phyloP scores from a whole-genome alignment of 2,329 filamentous ascomycete genomes.

The Conoideocrella luteorostrata region DNA sequence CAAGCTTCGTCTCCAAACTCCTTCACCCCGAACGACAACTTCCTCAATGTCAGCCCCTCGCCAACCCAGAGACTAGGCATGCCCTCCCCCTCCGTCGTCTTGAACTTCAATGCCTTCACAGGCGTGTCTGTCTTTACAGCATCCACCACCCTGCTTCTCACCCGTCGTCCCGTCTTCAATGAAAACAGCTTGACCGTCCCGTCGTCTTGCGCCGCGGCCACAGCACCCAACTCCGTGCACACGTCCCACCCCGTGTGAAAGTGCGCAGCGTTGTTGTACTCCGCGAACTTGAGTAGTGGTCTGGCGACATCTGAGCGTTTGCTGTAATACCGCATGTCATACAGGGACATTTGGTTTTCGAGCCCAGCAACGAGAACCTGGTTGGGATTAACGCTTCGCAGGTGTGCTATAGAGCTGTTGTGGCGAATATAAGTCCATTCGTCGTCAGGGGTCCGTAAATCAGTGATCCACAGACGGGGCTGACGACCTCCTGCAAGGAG shows the following conservation, averaged over 20 bases:
- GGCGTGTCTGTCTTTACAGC: slow-evolving; percentile 21
- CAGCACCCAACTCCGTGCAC: slow-evolving; percentile 37
- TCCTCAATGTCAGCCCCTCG: slow-evolving; percentile 28
- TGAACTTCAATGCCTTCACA: slow-evolving; percentile 39
- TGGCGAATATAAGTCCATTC: slow-evolving; percentile 28
- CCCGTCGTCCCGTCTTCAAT: slow-evolving; percentile 33
- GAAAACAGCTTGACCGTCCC: slow-evolving; percentile 44
- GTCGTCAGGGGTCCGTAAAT: slow-evolving; percentile 32
- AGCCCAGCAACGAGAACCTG: slow-evolving; percentile 49
- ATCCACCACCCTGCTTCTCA: slow-evolving; percentile 24
- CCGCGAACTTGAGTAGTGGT: slow-evolving; percentile 42
- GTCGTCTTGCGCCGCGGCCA: slow-evolving; percentile 49
- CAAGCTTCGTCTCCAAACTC: slow-evolving; percentile 29
- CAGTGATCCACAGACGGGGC: slow-evolving; percentile 38
- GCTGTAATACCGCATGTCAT: slow-evolving; percentile 45
- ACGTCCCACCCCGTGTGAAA: slow-evolving; percentile 47
- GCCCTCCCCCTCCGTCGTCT: slow-evolving; percentile 36
- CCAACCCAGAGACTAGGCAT: slow-evolving; percentile 43
- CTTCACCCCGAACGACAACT: slow-evolving; percentile 36
- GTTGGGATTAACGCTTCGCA: slow-evolving; percentile 41
- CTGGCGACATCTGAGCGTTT: slow-evolving; percentile 15
- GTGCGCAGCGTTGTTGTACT: slow-evolving; percentile 43
- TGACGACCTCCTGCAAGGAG: slow-evolving; percentile 46
- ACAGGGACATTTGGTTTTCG: slow-evolving; percentile 43
- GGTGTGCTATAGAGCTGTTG: slow-evolving; percentile 39